phyloP scores from a whole-genome alignment of 176 grass and related monocot genomes.

The Saccharum officinarum region DNA sequence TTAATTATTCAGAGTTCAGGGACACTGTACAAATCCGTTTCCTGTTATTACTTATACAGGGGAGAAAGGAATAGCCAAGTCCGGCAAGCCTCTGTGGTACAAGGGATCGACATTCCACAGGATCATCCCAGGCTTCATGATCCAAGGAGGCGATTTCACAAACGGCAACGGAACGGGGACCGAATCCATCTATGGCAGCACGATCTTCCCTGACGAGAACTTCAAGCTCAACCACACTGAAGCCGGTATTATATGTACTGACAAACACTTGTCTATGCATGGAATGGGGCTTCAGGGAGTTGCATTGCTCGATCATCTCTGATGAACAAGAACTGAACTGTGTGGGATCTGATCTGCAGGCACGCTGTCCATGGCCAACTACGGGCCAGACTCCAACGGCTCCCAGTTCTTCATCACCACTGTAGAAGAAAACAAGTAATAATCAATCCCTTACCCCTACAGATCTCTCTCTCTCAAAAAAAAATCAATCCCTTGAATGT shows the following conservation, averaged over 20 bases:
- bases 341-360: conserved; percentile 17
- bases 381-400: conserved; percentile 51
- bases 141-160: conserved; percentile 11
- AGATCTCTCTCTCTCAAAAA: too few species aligned
- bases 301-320: neutral
- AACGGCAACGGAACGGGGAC: neutral
- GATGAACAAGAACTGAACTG: neutral
- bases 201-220: conserved; percentile 12
- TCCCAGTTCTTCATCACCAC: conserved; percentile 74
- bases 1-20: too few species aligned
- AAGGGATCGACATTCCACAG: conserved; percentile 2
- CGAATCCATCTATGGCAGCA: neutral
- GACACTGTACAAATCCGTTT: too few species aligned
- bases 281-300: too few species aligned
- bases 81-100: neutral
- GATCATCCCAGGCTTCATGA: conserved; percentile 6
- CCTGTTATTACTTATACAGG: neutral
- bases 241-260: neutral
- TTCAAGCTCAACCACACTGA: conserved; percentile 11
- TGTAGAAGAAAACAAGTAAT: conserved; percentile 44
- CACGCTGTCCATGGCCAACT: conserved; percentile 60
- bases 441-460: neutral
- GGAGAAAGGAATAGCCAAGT: neutral
- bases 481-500: neutral
- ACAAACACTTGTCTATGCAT: too few species aligned